Base-by-base conservation (phyloP, 371 early-diverging fungal species). In the Mortierella sp. region DNA sequence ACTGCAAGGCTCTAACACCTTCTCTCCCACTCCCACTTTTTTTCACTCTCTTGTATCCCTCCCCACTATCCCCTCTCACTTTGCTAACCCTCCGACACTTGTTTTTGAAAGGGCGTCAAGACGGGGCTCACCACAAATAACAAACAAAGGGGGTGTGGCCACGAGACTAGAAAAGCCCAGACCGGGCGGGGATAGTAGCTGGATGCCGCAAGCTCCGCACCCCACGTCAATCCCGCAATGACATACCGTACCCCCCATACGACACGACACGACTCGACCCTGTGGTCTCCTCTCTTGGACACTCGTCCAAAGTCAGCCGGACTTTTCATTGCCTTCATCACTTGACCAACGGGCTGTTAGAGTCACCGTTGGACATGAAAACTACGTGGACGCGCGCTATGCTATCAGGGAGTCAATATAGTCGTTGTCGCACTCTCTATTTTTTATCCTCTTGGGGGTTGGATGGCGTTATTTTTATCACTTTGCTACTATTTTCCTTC, bases 71-170 rank as follows among this genome's bases (percentile, higher is more conserved):
- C 24, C 21, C 5, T 32, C 21, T 38, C 24, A 21, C n/a, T 56
- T 56, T 11, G 12, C 60, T 60, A 60, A 32, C 60, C 60, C 32
- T 10, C 65, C 14, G 65, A 32, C 10, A 21, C 3, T 16, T 32
- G 18, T 24, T 68, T 35, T 68, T 68, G 68, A 68, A 68, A 68
- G 68, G 41, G 68, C 68, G 68, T 24, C 68, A 38, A 38, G 68
- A 41, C 10, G 24, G 27, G 24, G 24, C 18, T 18, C 54, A 24
- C 21, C 56, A 10, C 56, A n/a, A 38, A 68, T n/a, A 38, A 21
- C 68, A 0, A 68, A 5, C 1, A 60, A 32, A 35, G 51, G 21
- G 51, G 18, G 21, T 21, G 21, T 16, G 38, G 38, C 65, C 65
- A 65, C 65, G 65, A 16, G 65, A 24, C 35, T 56, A 4, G 12